Conservation (phyloP, 352 stramenopile species). For the Pythium grandisporangium region DNA sequence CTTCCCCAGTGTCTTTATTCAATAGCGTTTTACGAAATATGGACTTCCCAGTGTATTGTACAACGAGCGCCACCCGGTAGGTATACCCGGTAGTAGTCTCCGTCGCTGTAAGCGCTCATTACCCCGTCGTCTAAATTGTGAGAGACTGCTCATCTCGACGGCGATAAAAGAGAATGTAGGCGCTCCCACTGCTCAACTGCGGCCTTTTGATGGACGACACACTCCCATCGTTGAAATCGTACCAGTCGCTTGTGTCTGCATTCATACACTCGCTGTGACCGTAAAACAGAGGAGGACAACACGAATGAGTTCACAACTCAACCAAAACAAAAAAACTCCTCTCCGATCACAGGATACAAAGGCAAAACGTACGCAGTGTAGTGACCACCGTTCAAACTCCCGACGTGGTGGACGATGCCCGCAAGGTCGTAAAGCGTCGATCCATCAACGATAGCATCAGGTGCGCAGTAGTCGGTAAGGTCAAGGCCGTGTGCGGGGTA, state of each 20-base stretch:
- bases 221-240: conserved; percentile 68
- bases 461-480: conserved; percentile 54
- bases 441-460: conserved; percentile 54
- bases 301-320: not conserved
- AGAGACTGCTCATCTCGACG: conserved; percentile 45
- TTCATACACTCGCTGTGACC: conserved; percentile 71
- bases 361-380: conserved; percentile 59
- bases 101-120: too few relatives aligned
- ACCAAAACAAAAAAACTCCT: not conserved
- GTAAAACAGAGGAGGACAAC: too few relatives aligned
- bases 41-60: too few relatives aligned
- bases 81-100: too few relatives aligned
- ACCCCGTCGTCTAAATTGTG: too few relatives aligned
- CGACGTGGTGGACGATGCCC: conserved; percentile 72
- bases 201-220: conserved; percentile 64
- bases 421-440: conserved; percentile 71
- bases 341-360: too few relatives aligned
- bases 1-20: too few relatives aligned
- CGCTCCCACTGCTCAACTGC: conserved; percentile 43
- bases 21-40: too few relatives aligned
- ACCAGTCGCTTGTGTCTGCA: conserved; percentile 60
- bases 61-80: too few relatives aligned
- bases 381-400: conserved; percentile 66
- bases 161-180: conserved; percentile 79
- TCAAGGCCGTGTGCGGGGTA: conserved; percentile 56